Conservation (phyloP, 768 basidiomycete species). For the Austroboletus eburneus region DNA sequence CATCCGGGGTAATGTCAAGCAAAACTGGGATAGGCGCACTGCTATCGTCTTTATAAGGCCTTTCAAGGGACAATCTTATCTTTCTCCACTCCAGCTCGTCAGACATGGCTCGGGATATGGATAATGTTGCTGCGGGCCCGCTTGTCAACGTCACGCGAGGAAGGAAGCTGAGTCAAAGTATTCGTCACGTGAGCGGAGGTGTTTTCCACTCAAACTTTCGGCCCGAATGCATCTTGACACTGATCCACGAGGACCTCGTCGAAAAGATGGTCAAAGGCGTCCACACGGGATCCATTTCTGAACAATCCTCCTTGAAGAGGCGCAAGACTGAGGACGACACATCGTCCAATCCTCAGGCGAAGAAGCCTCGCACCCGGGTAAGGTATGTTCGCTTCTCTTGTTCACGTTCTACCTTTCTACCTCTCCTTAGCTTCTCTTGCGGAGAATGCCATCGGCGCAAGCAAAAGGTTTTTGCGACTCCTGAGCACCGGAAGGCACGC, state of each 20-base stretch:
- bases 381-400: slow-evolving; percentile 45
- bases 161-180: background rate
- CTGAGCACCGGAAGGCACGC: slow-evolving; percentile 14
- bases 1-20: slow-evolving; percentile 66
- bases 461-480: slow-evolving; percentile 57
- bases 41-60: slow-evolving; percentile 76
- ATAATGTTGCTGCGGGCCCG: no score
- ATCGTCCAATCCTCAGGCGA: slow-evolving; percentile 38
- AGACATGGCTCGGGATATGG: slow-evolving; percentile 12
- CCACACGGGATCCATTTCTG: slow-evolving; percentile 16
- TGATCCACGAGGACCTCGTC: slow-evolving; percentile 27
- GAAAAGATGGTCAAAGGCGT: slow-evolving; percentile 28
- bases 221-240: slow-evolving; percentile 24
- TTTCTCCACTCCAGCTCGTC: slow-evolving; percentile 50
- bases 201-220: slow-evolving; percentile 1
- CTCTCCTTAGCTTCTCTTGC: slow-evolving; percentile 63
- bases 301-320: slow-evolving; percentile 44
- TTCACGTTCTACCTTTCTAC: slow-evolving; percentile 4
- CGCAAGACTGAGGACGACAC: slow-evolving; percentile 66
- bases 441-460: slow-evolving; percentile 87
- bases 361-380: slow-evolving; percentile 70
- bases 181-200: slow-evolving; percentile 24
- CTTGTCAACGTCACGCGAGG: no score
- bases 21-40: slow-evolving; percentile 60
- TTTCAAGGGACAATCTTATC: slow-evolving; percentile 66